Conservation (phyloP, 768 basidiomycete genomes). For the Leccinum ochraceum region DNA sequence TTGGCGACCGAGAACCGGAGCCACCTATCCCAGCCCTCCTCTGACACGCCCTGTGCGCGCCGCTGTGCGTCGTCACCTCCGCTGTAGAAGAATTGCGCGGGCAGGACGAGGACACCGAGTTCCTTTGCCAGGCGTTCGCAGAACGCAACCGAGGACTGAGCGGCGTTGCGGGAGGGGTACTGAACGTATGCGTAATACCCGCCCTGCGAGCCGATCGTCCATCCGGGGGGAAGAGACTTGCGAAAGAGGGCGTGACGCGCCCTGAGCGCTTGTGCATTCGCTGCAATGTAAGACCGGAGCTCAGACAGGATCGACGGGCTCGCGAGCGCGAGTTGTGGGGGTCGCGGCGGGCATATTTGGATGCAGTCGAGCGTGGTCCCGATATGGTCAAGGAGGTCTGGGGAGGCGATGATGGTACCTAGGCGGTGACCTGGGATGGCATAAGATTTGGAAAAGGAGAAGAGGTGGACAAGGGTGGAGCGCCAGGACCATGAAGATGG, state of each 20-base stretch:
- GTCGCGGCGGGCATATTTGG: constrained; percentile 77
- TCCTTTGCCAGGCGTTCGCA: constrained; percentile 58
- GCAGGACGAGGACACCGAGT: constrained; percentile 66
- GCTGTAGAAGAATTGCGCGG: constrained; percentile 60
- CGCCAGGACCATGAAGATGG: constrained; percentile 51
- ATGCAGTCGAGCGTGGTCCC: constrained; percentile 73
- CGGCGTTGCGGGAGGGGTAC: constrained; percentile 52
- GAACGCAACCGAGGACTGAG: constrained; percentile 48
- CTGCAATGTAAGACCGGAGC: constrained; percentile 53
- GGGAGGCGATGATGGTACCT: constrained; percentile 67
- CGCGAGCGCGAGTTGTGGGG: constrained; percentile 67
- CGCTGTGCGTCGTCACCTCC: constrained; percentile 15
- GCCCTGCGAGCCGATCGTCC: constrained; percentile 65
- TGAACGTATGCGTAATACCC: constrained; percentile 80
- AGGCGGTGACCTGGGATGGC: constrained; percentile 82
- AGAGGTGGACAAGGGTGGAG: constrained; percentile 62
- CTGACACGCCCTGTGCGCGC: constrained; percentile 24
- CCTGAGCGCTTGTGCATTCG: constrained; percentile 49
- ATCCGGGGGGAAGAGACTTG: constrained; percentile 46
- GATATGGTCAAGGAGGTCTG: constrained; percentile 47
- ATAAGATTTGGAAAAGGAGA: constrained; percentile 82
- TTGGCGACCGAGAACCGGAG: constrained; percentile 82
- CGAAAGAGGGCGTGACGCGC: constrained; percentile 60
- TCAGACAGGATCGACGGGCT: constrained; percentile 49
- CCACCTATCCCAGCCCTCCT: constrained; percentile 56